Conservation (phyloP, 108 stramenopile species). For the Cyclostephanos invisitatus region DNA sequence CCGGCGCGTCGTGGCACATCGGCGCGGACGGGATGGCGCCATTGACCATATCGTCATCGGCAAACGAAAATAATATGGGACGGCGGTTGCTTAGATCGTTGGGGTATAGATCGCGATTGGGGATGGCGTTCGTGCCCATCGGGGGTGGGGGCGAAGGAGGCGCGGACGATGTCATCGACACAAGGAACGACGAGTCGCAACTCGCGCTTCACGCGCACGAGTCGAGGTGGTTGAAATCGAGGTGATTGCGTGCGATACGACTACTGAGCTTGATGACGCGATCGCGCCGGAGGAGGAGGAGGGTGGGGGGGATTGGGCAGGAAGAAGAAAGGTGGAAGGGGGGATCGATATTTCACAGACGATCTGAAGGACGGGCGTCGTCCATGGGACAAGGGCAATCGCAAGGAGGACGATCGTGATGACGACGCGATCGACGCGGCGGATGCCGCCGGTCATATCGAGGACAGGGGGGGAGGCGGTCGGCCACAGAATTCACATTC, state of each 20-base stretch:
- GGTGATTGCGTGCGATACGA: slow-evolving; percentile 31
- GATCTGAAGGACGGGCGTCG: slow-evolving; percentile 25
- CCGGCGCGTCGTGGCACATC: neutral
- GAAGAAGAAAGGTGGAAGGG: neutral
- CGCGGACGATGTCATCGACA: neutral
- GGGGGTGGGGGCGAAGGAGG: neutral
- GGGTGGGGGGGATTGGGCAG: neutral
- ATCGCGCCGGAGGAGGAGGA: neutral
- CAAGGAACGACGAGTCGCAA: neutral
- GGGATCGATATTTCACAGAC: slow-evolving; percentile 35
- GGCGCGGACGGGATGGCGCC: neutral
- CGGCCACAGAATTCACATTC: slow-evolving; percentile 4
- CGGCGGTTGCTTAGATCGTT: slow-evolving; percentile 57
- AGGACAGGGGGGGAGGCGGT: neutral
- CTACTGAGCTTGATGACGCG: slow-evolving; percentile 28
- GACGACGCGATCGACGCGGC: slow-evolving; percentile 16
- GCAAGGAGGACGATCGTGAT: slow-evolving; percentile 15
- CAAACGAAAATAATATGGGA: slow-evolving; percentile 42
- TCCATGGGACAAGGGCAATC: slow-evolving; percentile 19
- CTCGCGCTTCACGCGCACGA: neutral
- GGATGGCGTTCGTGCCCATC: slow-evolving; percentile 53
- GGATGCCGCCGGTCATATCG: neutral
- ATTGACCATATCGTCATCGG: slow-evolving; percentile 1
- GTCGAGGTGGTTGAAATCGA: slow-evolving; percentile 22
- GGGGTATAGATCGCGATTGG: slow-evolving; percentile 65